phyloP scores from a whole-genome alignment of 2,329 filamentous ascomycete genomes.

The Talaromyces amestolkiae region DNA sequence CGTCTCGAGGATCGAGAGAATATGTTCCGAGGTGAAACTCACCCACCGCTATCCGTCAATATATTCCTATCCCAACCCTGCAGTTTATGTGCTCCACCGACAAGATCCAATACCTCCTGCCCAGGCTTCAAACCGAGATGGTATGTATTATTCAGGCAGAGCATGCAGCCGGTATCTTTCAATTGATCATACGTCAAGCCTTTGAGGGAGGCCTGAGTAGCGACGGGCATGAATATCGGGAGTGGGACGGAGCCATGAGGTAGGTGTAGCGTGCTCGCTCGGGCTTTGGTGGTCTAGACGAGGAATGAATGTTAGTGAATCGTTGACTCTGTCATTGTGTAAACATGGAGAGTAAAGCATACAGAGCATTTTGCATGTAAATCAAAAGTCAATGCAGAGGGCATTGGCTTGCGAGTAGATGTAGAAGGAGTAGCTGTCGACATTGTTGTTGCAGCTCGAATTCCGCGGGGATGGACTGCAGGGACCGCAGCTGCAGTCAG shows the following conservation, averaged over 20 bases:
- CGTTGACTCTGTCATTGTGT: not conserved
- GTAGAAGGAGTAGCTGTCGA: constrained; percentile 26
- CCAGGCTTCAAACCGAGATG: constrained; percentile 94
- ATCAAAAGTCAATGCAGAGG: constrained; percentile 72
- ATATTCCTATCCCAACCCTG: constrained; percentile 97
- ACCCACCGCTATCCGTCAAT: constrained; percentile 66
- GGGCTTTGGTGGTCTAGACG: constrained; percentile 81
- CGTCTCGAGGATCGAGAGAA: not conserved
- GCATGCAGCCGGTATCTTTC: constrained; percentile 79
- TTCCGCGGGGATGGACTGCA: constrained; percentile 19
- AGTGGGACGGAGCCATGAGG: constrained; percentile 89
- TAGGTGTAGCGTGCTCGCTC: constrained; percentile 80
- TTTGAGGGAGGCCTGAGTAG: constrained; percentile 93
- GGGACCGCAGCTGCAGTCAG: not conserved
- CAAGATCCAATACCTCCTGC: constrained; percentile 77
- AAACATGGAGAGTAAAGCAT: constrained; percentile 12
- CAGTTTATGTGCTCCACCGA: constrained; percentile 90
- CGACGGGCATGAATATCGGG: constrained; percentile 97
- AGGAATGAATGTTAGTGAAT: not conserved
- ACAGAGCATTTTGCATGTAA: constrained; percentile 73
- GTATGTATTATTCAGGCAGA: constrained; percentile 98
- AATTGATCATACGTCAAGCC: constrained; percentile 90
- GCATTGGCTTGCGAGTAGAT: constrained; percentile 34
- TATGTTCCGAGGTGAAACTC: constrained; percentile 32
- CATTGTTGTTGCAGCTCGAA: constrained; percentile 30